Evolutionary conservation across 176 grass and related monocot genomes (phyloP).

Genomic region (Phoenix dactylifera): DNA sequence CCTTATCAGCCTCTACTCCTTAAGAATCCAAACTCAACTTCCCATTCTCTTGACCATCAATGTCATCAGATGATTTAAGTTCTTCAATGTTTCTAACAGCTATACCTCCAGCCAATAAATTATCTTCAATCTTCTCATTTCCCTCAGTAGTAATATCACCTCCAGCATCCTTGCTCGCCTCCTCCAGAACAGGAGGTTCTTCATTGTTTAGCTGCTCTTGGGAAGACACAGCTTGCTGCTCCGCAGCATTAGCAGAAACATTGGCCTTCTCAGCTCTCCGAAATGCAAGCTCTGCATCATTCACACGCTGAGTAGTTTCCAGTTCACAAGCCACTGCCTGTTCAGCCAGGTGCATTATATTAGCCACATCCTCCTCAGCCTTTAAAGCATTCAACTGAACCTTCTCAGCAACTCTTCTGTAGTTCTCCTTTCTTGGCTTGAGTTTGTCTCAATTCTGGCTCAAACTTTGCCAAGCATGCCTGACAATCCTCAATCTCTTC

Average conservation of each 20-base stretch:
- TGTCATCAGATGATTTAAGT: conserved; percentile 41
- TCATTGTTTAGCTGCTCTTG: conserved; percentile 47
- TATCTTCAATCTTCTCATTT: conserved; percentile 53
- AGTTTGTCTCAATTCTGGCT: conserved; percentile 36
- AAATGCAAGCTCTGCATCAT: conserved; percentile 60
- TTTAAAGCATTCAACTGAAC: conserved; percentile 65
- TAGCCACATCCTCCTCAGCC: conserved; percentile 83
- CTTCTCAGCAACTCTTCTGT: conserved; percentile 66
- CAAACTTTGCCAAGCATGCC: conserved; percentile 27
- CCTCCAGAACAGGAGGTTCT: conserved; percentile 13
- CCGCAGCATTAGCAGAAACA: conserved; percentile 30
- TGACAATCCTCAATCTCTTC: conserved; percentile 64
- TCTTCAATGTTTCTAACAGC: conserved; percentile 42
- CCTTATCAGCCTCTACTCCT: conserved; percentile 45
- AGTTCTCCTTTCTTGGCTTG: conserved; percentile 45
- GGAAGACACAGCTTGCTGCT: conserved; percentile 21
- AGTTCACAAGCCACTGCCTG: conserved; percentile 86
- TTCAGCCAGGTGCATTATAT: conserved; percentile 90
- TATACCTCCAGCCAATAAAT: conserved; percentile 39
- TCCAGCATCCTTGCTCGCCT: conserved; percentile 11
- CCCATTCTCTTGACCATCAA: conserved; percentile 42
- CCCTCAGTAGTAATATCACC: conserved; percentile 33
- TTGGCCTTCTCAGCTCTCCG: conserved; percentile 65
- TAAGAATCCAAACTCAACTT: conserved; percentile 46
- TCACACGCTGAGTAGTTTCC: conserved; percentile 46